phyloP scores from a whole-genome alignment of 179 eudicot species.

The Monotropa hypopitys region DNA sequence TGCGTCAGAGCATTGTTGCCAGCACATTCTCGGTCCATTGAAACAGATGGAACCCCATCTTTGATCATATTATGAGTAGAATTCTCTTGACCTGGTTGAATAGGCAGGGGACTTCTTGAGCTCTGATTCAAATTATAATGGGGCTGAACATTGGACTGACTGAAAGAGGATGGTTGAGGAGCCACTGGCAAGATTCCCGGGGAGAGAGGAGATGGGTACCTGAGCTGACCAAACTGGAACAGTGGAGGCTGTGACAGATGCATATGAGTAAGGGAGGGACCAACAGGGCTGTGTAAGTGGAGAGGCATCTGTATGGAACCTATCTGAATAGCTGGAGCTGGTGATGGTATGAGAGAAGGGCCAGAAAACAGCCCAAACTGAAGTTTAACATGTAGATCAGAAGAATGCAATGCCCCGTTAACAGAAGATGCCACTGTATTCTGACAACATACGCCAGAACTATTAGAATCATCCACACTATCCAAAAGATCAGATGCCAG shows the following conservation, averaged over 20 bases:
- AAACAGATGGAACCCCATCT: slow-evolving; percentile 18
- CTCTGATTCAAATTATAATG: slow-evolving; percentile 41
- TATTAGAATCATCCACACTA: slow-evolving; percentile 19
- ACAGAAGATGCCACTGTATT: slow-evolving; percentile 27
- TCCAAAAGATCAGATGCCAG: slow-evolving; percentile 20
- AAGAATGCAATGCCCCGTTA: slow-evolving; percentile 19
- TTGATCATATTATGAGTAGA: slow-evolving; percentile 25
- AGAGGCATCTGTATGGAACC: slow-evolving; percentile 99
- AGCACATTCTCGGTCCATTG: slow-evolving; percentile 17
- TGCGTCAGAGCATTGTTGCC: slow-evolving; percentile 17
- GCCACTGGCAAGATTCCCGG: slow-evolving; percentile 65
- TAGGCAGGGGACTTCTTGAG: slow-evolving; percentile 25
- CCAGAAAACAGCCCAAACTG: slow-evolving; percentile 97
- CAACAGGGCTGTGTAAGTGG: slow-evolving; percentile 70
- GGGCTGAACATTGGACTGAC: slow-evolving; percentile 46
- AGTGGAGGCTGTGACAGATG: slow-evolving; percentile 65
- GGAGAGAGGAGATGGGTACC: slow-evolving; percentile 62
- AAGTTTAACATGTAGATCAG: slow-evolving; percentile 64
- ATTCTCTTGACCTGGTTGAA: slow-evolving; percentile 26
- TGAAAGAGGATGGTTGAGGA: slow-evolving; percentile 52
- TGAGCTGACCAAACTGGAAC: slow-evolving; percentile 88
- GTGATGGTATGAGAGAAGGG: slow-evolving; percentile 84
- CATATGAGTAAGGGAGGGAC: slow-evolving; percentile 52
- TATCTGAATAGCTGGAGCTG: slow-evolving; percentile 90
- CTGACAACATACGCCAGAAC: slow-evolving; percentile 16